Conservation (phyloP, 1,284 basidiomycete species). For the Papiliotrema fonsecae region DNA sequence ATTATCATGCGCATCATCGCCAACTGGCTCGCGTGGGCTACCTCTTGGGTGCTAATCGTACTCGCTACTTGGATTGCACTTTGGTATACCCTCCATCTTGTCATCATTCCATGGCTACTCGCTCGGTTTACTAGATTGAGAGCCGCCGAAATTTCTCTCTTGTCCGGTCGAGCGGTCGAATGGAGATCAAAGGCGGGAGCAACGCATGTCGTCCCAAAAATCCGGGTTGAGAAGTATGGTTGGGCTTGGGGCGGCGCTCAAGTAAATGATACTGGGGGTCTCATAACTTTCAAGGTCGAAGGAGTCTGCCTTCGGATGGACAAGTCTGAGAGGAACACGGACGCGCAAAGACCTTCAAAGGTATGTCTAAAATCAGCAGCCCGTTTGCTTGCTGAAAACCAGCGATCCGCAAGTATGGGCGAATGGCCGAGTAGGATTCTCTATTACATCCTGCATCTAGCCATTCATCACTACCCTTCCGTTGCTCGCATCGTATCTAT, state of each 20-base stretch:
- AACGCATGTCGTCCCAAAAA: conserved; percentile 15
- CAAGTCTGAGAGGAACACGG: too few relatives aligned
- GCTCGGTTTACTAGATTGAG: conserved; percentile 4
- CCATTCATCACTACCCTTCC: conserved; percentile 36
- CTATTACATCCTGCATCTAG: conserved; percentile 16
- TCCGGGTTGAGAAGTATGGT: conserved; percentile 29
- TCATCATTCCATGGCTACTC: conserved; percentile 4
- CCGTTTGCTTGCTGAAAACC: too few relatives aligned
- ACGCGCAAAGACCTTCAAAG: too few relatives aligned
- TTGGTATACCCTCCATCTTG: too few relatives aligned
- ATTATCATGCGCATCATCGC: too few relatives aligned
- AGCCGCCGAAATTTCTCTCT: not conserved
- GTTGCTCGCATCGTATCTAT: conserved; percentile 33
- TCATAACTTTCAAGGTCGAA: conserved; percentile 32
- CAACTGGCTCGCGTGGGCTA: too few relatives aligned
- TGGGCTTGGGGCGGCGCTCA: conserved; percentile 33
- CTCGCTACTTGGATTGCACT: too few relatives aligned
- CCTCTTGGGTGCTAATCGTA: too few relatives aligned
- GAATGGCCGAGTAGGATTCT: conserved; percentile 1
- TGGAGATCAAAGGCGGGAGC: not conserved
- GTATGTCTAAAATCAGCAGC: too few relatives aligned
- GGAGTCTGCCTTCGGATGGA: conserved; percentile 27
- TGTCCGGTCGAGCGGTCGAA: conserved; percentile 2
- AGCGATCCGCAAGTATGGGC: too few relatives aligned
- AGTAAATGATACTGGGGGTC: conserved; percentile 19